phyloP scores from a whole-genome alignment of 495 filamentous ascomycete species.

The Thozetella sp. region DNA sequence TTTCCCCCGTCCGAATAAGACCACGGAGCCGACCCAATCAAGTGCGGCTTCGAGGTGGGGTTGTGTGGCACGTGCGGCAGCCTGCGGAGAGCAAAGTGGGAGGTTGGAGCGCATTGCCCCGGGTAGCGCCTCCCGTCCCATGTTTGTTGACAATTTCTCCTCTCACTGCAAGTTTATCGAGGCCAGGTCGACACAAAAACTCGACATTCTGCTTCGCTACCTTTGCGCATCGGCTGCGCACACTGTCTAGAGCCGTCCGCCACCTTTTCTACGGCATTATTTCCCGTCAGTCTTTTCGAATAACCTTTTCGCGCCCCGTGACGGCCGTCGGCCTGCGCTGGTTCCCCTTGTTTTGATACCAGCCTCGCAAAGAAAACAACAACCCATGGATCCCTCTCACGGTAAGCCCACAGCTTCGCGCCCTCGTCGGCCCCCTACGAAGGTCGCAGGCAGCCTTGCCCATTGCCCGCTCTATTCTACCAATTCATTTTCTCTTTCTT shows the following conservation, averaged over 20 bases:
- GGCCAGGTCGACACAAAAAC: slow-evolving; percentile 11
- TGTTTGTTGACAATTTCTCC: slow-evolving; percentile 33
- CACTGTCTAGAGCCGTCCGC: neutral
- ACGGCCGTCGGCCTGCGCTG: neutral
- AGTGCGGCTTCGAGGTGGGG: slow-evolving; percentile 6
- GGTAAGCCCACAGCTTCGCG: slow-evolving; percentile 22
- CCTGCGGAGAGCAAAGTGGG: slow-evolving; percentile 11
- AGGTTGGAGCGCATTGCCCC: slow-evolving; percentile 31
- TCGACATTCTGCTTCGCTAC: slow-evolving; percentile 6
- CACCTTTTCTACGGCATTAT: neutral
- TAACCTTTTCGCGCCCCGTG: neutral
- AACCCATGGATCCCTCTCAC: slow-evolving; percentile 31
- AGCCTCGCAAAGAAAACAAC: slow-evolving; percentile 14
- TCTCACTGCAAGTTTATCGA: slow-evolving; percentile 23
- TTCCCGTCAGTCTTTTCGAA: neutral
- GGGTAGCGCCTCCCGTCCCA: slow-evolving; percentile 21
- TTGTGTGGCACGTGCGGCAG: slow-evolving; percentile 22
- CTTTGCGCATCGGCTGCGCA: neutral
- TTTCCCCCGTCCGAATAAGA: neutral
- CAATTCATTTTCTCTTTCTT: neutral
- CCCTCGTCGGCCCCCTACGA: neutral
- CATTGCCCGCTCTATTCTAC: slow-evolving; percentile 1
- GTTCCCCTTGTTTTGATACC: slow-evolving; percentile 22
- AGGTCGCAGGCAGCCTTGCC: neutral
- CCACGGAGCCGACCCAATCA: slow-evolving; percentile 18